Evolutionary conservation across 1,284 basidiomycete species (phyloP).

Genomic region (Cutaneotrichosporon dermatis): DNA sequence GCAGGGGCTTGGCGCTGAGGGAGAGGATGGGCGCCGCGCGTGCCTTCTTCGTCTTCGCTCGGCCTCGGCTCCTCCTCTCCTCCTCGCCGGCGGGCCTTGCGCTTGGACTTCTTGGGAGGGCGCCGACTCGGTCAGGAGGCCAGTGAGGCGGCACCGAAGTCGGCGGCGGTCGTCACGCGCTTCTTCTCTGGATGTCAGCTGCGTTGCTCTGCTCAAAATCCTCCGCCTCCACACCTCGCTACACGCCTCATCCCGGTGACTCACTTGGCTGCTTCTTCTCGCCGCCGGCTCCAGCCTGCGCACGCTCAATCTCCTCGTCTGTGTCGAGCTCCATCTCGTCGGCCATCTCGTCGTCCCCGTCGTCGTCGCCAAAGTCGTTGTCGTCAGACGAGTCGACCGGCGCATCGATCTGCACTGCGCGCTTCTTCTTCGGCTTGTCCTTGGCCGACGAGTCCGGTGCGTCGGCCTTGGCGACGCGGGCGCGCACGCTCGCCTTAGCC

Average conservation of each 20-base stretch:
- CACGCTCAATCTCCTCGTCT: constrained; percentile 13
- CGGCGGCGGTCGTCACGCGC: constrained; percentile 39
- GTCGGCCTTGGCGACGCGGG: not conserved
- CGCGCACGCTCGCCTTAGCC: constrained; percentile 6
- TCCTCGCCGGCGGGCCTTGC: constrained; percentile 11
- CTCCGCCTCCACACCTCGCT: too few species aligned
- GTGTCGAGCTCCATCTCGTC: too few species aligned
- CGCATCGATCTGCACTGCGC: constrained; percentile 2
- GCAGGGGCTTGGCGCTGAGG: constrained; percentile 33
- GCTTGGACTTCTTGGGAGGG: constrained; percentile 15
- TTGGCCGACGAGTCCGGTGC: constrained; percentile 5
- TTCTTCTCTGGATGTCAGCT: constrained; percentile 38
- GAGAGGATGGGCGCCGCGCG: constrained; percentile 37
- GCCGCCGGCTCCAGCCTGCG: constrained; percentile 1
- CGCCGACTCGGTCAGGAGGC: constrained; percentile 38
- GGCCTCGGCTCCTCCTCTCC: not conserved
- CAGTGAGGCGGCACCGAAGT: constrained; percentile 46
- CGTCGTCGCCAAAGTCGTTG: constrained; percentile 14
- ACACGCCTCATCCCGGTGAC: too few species aligned
- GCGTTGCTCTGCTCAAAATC: too few species aligned
- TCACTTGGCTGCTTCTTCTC: constrained; percentile 19
- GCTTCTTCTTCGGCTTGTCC: constrained; percentile 9
- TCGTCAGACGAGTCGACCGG: constrained; percentile 3
- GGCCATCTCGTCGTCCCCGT: constrained; percentile 8
- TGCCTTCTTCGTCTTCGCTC: constrained; percentile 8